phyloP scores from a whole-genome alignment of 805 yeast species.

The Cyberlindnera meyerae region DNA sequence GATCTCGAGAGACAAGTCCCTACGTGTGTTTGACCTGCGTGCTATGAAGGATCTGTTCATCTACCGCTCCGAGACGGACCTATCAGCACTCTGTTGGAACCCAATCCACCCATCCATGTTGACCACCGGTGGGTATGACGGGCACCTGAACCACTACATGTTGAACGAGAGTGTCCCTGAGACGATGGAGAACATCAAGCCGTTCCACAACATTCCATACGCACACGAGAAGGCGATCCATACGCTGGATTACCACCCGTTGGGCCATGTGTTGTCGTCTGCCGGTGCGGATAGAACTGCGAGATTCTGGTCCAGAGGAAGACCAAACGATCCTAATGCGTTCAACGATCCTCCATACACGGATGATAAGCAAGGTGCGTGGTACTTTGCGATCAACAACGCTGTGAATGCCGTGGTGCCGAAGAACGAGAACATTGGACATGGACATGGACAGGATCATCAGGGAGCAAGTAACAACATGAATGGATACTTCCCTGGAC shows the following conservation, averaged over 20 bases:
- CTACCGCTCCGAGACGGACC: slow-evolving; percentile 78
- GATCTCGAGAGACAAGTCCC: slow-evolving; percentile 83
- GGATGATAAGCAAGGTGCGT: slow-evolving; percentile 52
- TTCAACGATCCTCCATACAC: slow-evolving; percentile 81
- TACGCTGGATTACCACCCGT: slow-evolving; percentile 86
- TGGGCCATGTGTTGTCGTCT: slow-evolving; percentile 85
- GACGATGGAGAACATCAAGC: slow-evolving; percentile 34
- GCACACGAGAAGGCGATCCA: slow-evolving; percentile 95
- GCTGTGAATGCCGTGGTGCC: slow-evolving; percentile 31
- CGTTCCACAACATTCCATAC: slow-evolving; percentile 67
- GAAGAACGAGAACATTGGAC: slow-evolving; percentile 28
- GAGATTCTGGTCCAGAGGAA: slow-evolving; percentile 89
- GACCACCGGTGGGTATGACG: slow-evolving; percentile 86
- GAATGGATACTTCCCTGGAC: slow-evolving; percentile 13
- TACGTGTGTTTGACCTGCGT: slow-evolving; percentile 82
- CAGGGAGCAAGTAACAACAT: neutral
- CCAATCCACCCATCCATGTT: slow-evolving; percentile 78
- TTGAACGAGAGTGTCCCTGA: slow-evolving; percentile 42
- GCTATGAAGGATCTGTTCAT: slow-evolving; percentile 73
- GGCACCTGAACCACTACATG: slow-evolving; percentile 73
- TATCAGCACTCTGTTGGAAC: slow-evolving; percentile 87
- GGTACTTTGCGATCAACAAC: slow-evolving; percentile 44
- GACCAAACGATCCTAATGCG: slow-evolving; percentile 83
- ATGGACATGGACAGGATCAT: slow-evolving; percentile 3
- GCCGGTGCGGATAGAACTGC: slow-evolving; percentile 94